Percentiles rank a stretch among this genome's conserved stretches.
These are phyloP conservation scores for Aspergillus hancockii DNA, from an alignment of 495 filamentous ascomycete genomes.

Conservation along the genomic window DNA sequence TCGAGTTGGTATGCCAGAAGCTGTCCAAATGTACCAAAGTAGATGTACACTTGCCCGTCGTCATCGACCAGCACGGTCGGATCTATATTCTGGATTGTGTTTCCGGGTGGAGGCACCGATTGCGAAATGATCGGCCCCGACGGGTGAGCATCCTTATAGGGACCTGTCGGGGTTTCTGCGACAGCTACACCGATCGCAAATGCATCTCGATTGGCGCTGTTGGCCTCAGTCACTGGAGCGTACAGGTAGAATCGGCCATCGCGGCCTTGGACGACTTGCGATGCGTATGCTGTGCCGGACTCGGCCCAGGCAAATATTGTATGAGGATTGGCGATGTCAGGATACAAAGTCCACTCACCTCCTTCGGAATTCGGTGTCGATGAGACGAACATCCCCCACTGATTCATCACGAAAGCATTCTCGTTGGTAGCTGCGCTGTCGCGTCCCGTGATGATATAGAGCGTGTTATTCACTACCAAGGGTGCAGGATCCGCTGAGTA, in stretches of 20 bases:
- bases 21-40: slow-evolving; percentile 4
- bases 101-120: background rate
- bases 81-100: slow-evolving; percentile 8
- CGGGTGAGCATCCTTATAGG: slow-evolving; percentile 6
- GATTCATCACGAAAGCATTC: slow-evolving; percentile 4
- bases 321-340: background rate
- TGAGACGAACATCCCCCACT: slow-evolving; percentile 9
- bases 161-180: background rate
- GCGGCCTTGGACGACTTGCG: slow-evolving; percentile 3
- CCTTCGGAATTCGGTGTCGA: background rate
- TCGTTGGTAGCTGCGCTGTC: slow-evolving; percentile 1
- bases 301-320: slow-evolving; percentile 4
- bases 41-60: slow-evolving; percentile 9
- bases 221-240: slow-evolving; percentile 1
- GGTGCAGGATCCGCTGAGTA: slow-evolving; percentile 4
- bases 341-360: slow-evolving; percentile 3
- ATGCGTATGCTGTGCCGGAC: background rate
- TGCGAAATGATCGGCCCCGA: slow-evolving; percentile 9
- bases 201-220: background rate
- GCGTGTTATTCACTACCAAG: slow-evolving; percentile 3
- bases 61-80: slow-evolving; percentile 10
- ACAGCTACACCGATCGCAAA: slow-evolving; percentile 6
- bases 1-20: slow-evolving; percentile 9
- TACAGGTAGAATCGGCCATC: slow-evolving; percentile 7
- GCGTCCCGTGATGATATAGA: slow-evolving; percentile 9